A percentile compares a stretch with the other conserved stretches of the same genome.
phyloP scores from a whole-genome alignment of 225 moss, liverwort and hornwort genomes.

The Polytrichum formosum region DNA sequence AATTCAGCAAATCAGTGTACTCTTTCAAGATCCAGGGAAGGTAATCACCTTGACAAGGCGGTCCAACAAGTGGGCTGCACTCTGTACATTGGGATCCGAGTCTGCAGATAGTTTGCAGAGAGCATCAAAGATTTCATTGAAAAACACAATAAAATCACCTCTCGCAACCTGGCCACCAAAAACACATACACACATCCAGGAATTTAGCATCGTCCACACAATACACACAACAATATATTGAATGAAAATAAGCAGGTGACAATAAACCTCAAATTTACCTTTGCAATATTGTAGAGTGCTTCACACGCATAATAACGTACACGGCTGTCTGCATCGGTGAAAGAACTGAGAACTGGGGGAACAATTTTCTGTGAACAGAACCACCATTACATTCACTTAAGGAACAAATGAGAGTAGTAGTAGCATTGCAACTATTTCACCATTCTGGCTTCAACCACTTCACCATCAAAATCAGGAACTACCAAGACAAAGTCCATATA shows the following conservation, averaged over 20 bases:
- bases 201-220: neutral
- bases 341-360: conserved; percentile 47
- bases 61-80: conserved; percentile 47
- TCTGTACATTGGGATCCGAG: conserved; percentile 47
- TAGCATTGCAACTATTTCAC: neutral
- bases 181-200: neutral
- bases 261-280: conserved; percentile 20
- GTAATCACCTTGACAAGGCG: conserved; percentile 50
- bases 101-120: conserved; percentile 66
- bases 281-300: conserved; percentile 58
- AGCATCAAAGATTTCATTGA: conserved; percentile 59
- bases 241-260: too few relatives aligned
- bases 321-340: conserved; percentile 51
- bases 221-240: too few relatives aligned
- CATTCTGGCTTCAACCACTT: neutral
- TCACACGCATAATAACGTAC: conserved; percentile 65
- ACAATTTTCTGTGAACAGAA: conserved; percentile 49
- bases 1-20: too few relatives aligned
- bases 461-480: neutral
- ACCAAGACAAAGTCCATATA: neutral
- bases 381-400: neutral
- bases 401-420: neutral
- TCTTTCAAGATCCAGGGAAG: neutral
- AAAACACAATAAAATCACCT: conserved; percentile 56
- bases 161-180: conserved; percentile 38